These are phyloP conservation scores for Amanita phalloides DNA, from an alignment of 768 basidiomycete species.

Conservation along the genomic window DNA sequence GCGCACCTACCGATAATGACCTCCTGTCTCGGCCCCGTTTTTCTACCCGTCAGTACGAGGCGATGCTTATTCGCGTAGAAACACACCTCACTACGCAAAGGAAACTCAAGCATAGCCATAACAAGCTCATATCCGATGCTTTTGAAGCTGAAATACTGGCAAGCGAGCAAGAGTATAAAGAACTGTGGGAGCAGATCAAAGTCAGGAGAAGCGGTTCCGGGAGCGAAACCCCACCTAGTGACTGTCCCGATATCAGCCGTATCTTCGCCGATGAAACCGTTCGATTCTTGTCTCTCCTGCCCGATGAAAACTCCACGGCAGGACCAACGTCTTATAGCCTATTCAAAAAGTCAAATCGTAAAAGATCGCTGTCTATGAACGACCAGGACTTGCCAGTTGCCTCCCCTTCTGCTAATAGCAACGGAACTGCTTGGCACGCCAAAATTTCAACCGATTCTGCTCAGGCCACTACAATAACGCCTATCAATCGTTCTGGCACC, in stretches of 20 bases:
- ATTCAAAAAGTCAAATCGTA: constrained; percentile 11
- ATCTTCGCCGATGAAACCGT: constrained; percentile 67
- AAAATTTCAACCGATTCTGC: constrained; percentile 20
- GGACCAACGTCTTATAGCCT: neutral
- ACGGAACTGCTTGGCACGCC: constrained; percentile 11
- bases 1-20: constrained; percentile 21
- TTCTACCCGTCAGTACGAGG: constrained; percentile 52
- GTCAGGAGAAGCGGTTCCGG: constrained; percentile 23
- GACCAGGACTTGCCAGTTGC: constrained; percentile 12
- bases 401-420: constrained; percentile 11
- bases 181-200: constrained; percentile 48
- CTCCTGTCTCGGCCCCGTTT: constrained; percentile 57
- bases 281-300: constrained; percentile 37
- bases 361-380: constrained; percentile 20
- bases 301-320: constrained; percentile 10
- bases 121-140: constrained; percentile 53
- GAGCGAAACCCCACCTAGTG: constrained; percentile 22
- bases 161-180: constrained; percentile 21
- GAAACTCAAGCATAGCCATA: constrained; percentile 36
- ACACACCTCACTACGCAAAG: constrained; percentile 33
- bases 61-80: constrained; percentile 58
- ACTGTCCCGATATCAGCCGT: constrained; percentile 29
- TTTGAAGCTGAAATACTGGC: constrained; percentile 30
- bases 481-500: neutral
- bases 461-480: constrained; percentile 18